Evolutionary conservation across 2,329 filamentous ascomycete genomes (phyloP).

Genomic region (Ophiostoma perfectum): DNA sequence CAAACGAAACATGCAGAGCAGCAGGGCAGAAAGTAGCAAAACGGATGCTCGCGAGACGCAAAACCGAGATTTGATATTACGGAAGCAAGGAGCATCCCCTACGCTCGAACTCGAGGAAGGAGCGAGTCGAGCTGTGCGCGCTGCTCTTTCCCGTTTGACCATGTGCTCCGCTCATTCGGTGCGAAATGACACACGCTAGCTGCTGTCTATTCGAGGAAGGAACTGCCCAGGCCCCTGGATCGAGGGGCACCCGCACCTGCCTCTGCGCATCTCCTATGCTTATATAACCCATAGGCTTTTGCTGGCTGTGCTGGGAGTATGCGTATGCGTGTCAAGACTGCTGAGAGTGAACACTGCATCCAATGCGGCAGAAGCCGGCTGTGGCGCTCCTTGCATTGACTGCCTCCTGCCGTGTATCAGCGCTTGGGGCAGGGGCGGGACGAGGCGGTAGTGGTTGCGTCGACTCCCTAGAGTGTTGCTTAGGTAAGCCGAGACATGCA

Average conservation of each 20-base stretch:
- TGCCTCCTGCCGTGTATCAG: slow-evolving; percentile 7
- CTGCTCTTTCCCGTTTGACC: background rate
- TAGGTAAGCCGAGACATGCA: background rate
- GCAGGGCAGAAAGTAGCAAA: background rate
- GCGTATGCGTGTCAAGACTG: too few species aligned
- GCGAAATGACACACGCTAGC: slow-evolving; percentile 11
- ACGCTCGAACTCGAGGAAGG: background rate
- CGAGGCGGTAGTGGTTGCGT: slow-evolving; percentile 1
- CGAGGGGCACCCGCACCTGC: slow-evolving; percentile 6
- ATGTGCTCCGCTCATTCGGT: slow-evolving; percentile 4
- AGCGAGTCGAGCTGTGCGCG: background rate
- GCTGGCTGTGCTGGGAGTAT: too few species aligned
- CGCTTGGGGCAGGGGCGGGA: background rate
- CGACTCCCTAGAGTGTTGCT: background rate
- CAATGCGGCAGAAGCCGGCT: too few species aligned
- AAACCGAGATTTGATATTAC: background rate
- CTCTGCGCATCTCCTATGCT: slow-evolving; percentile 2
- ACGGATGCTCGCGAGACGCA: background rate
- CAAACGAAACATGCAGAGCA: background rate
- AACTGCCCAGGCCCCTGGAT: slow-evolving; percentile 5
- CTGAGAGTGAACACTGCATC: too few species aligned
- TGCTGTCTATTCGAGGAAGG: background rate
- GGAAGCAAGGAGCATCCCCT: background rate
- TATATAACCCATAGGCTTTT: background rate
- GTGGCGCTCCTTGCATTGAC: background rate